Base-by-base conservation (phyloP, 768 basidiomycete species). In the Cubamyces sp. region DNA sequence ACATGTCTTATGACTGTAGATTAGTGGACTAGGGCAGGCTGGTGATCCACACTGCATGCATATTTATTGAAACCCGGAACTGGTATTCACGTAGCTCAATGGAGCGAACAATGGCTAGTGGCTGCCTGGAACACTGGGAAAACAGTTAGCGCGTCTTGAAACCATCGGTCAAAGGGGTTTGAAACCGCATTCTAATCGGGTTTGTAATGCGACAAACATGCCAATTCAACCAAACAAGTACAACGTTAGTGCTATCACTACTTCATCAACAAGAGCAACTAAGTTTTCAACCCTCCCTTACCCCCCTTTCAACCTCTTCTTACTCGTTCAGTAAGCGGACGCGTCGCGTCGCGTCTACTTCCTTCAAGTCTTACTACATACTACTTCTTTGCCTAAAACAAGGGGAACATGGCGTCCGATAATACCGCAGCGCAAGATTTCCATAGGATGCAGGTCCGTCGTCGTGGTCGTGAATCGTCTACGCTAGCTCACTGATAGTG, bases 201-300 rank as follows among this genome's bases (percentile, higher is more conserved):
- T 66, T 66, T 64, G 60, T 61, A 62, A 58, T 50, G 39, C 28
- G 48, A 60, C 63, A 63, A 64, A 59, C 49, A 52, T 21, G 59
- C 55, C 69, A 55, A 68, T 68, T 64, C 53, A 69, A 65, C 71
- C 71, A 72, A 72, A 72, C 71, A 72, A 59, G 65, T 66, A 54
- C 66, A 68, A 67, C 62, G 68, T 43, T 59, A 61, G 51, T 47
- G 34, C 42, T 49, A 56, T 63, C 60, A 66, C 60, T 62, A 60
- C 61, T 54, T 42, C 54, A 66, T 62, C 68, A 67, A 76, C 75
- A 70, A 68, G 54, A 59, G 47, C 66, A 68, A 76, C 75, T 70
- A 69, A 72, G 73, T 75, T 64, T 76, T 71, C 71, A 75, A 77
- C 66, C 60, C 73, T 74, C 70, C 70, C 71, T 79, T 78, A 73